phyloP scores from a whole-genome alignment of 129 eudicot species.

The Solidago caesia region DNA sequence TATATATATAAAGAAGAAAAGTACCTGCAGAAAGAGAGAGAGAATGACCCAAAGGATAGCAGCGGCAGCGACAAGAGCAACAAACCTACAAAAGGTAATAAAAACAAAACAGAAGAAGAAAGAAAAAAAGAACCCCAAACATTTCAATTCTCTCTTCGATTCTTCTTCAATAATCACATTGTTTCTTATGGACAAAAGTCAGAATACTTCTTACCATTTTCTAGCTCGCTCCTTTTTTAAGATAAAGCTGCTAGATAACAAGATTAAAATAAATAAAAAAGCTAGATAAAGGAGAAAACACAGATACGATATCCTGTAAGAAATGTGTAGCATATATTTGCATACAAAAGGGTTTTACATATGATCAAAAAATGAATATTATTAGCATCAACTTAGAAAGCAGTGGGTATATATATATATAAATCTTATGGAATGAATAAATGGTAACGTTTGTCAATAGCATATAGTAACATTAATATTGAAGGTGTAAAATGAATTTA shows the following conservation, averaged over 20 bases:
- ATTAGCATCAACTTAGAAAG: background rate
- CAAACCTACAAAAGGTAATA: conserved; percentile 50
- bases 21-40: conserved; percentile 27
- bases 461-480: conserved; percentile 9
- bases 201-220: conserved; percentile 14
- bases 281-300: background rate
- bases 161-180: conserved; percentile 21
- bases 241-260: background rate
- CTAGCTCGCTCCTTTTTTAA: conserved; percentile 3
- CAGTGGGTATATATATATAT: background rate
- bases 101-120: conserved; percentile 47
- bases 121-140: conserved; percentile 29
- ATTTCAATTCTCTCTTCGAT: conserved; percentile 19
- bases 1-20: conserved; percentile 15
- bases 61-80: conserved; percentile 47
- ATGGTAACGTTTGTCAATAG: conserved; percentile 12
- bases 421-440: background rate
- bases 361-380: conserved; percentile 16
- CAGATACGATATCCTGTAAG: conserved; percentile 6
- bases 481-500: conserved; percentile 37
- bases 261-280: conserved; percentile 3
- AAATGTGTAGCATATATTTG: conserved; percentile 15
- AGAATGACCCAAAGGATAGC: conserved; percentile 29
- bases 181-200: conserved; percentile 20
- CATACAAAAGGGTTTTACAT: conserved; percentile 17